Conservation (phyloP, 2,329 filamentous ascomycete species). For the Penicillium freii region DNA sequence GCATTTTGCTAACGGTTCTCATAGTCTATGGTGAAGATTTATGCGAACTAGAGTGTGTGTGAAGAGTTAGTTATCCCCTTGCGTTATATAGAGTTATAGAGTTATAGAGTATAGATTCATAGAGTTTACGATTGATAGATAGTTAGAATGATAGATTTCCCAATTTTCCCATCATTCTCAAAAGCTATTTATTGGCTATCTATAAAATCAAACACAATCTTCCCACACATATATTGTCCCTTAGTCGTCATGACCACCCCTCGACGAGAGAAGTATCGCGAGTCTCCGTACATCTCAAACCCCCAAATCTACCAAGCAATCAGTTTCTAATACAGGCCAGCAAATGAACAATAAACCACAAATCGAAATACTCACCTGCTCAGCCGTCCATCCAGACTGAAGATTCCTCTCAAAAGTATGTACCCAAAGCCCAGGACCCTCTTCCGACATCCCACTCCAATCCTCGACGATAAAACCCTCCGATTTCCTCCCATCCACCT, state of each 20-base stretch:
- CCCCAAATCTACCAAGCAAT: slow-evolving; percentile 3
- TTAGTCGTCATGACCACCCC: neutral
- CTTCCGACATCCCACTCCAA: neutral
- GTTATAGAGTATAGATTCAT: neutral
- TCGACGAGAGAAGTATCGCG: slow-evolving; percentile 3
- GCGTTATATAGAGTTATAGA: neutral
- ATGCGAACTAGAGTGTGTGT: slow-evolving; percentile 17
- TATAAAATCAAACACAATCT: slow-evolving; percentile 1
- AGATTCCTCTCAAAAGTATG: slow-evolving; percentile 4
- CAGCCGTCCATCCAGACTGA: neutral
- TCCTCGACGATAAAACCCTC: neutral
- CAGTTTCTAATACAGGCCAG: neutral
- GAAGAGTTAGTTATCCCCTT: neutral
- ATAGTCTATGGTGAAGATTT: slow-evolving; percentile 36
- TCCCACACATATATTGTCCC: slow-evolving; percentile 1
- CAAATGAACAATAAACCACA: neutral
- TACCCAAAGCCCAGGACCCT: neutral
- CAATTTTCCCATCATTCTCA: neutral
- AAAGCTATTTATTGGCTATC: neutral
- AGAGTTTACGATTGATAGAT: neutral
- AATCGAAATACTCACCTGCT: neutral
- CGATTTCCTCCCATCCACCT: neutral
- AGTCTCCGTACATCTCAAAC: neutral
- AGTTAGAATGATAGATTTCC: neutral
- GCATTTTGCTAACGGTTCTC: slow-evolving; percentile 2